phyloP scores from a whole-genome alignment of 306 rosid genomes.

The Gastrolobium villosum region DNA sequence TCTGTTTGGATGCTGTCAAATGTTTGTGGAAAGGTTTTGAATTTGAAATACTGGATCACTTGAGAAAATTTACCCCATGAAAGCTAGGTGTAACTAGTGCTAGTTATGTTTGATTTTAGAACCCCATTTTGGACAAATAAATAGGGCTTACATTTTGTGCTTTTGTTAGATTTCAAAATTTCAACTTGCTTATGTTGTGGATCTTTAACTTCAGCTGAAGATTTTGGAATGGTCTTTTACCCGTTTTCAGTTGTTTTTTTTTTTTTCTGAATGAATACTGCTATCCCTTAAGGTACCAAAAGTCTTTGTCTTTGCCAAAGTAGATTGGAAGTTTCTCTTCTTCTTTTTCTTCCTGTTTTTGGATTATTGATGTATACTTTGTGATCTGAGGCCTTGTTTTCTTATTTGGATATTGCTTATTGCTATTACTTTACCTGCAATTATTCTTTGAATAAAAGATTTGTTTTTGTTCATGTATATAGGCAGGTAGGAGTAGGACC shows the following conservation, averaged over 20 bases:
- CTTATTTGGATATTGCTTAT: slow-evolving; percentile 31
- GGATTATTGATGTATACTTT: slow-evolving; percentile 24
- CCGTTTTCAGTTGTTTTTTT: slow-evolving; percentile 26
- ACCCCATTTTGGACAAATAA: slow-evolving; percentile 26
- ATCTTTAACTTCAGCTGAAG: slow-evolving; percentile 46
- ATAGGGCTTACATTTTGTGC: not conserved
- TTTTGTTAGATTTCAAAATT: slow-evolving; percentile 25
- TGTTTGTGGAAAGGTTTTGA: not conserved
- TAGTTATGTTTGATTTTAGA: slow-evolving; percentile 34
- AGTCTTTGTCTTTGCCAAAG: not conserved
- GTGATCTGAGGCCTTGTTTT: slow-evolving; percentile 42
- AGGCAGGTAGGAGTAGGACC: slow-evolving; percentile 8
- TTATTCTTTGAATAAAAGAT: slow-evolving; percentile 34
- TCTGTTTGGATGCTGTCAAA: slow-evolving; percentile 16
- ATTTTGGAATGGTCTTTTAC: not conserved
- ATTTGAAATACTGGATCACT: not conserved
- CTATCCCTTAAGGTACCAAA: slow-evolving; percentile 7
- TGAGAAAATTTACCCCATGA: not conserved
- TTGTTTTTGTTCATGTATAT: slow-evolving; percentile 33
- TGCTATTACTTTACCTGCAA: slow-evolving; percentile 22
- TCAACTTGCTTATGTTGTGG: slow-evolving; percentile 13
- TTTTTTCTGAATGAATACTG: slow-evolving; percentile 25
- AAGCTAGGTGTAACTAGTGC: not conserved
- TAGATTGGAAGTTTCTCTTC: slow-evolving; percentile 15
- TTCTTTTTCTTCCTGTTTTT: not conserved